Conservation (phyloP, 2,329 filamentous ascomycete genomes). For the Helminthosporium solani region DNA sequence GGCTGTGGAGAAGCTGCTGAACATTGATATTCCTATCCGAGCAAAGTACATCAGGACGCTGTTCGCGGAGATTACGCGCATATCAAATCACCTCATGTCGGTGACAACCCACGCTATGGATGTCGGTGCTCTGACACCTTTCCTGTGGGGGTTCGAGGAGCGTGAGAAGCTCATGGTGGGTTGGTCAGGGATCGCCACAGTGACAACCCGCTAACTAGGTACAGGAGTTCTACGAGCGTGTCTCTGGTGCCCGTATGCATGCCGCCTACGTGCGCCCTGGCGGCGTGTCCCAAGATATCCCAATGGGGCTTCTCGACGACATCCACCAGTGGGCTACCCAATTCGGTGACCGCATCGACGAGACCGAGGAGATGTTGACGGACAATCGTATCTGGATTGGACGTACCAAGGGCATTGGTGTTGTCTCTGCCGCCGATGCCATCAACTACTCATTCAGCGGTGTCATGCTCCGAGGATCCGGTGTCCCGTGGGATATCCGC, state of each 20-base stretch:
- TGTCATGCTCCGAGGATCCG: slow-evolving; percentile 96
- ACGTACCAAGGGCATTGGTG: slow-evolving; percentile 85
- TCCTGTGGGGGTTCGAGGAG: slow-evolving; percentile 99
- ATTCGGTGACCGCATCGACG: slow-evolving; percentile 96
- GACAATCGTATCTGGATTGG: slow-evolving; percentile 99
- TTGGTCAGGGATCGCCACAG: slow-evolving; percentile 1
- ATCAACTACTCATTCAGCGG: slow-evolving; percentile 95
- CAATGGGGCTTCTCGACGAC: slow-evolving; percentile 90
- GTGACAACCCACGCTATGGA: slow-evolving; percentile 98
- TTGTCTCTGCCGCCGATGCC: slow-evolving; percentile 89
- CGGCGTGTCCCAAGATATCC: slow-evolving; percentile 94
- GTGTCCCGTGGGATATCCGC: slow-evolving; percentile 92
- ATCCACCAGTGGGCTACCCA: slow-evolving; percentile 99
- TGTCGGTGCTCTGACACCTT: slow-evolving; percentile 94
- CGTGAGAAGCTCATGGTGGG: slow-evolving; percentile 98
- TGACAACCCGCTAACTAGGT: slow-evolving; percentile 9
- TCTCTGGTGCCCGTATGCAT: slow-evolving; percentile 95
- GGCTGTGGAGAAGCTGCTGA: slow-evolving; percentile 95
- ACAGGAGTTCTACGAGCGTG: slow-evolving; percentile 99
- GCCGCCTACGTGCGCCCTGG: slow-evolving; percentile 95
- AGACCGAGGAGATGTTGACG: slow-evolving; percentile 97
- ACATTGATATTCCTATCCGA: slow-evolving; percentile 90
- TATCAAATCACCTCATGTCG: slow-evolving; percentile 98
- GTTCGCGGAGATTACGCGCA: slow-evolving; percentile 91
- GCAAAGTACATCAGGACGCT: slow-evolving; percentile 96